Base-by-base conservation (phyloP, 2,329 filamentous ascomycete species). In the Knoxdaviesia proteae region DNA sequence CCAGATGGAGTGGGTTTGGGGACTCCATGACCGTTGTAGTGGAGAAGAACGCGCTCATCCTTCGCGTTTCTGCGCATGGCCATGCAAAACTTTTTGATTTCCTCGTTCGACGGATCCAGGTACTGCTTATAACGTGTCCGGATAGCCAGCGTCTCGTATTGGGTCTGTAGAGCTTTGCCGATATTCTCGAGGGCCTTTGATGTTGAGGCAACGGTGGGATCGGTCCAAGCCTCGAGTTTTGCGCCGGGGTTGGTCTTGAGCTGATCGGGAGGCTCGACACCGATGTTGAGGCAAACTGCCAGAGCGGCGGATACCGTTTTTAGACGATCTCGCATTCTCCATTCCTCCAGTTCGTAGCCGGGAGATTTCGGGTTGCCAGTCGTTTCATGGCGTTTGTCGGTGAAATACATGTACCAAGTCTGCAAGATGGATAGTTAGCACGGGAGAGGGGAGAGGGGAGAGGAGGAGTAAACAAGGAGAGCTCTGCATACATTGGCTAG, bases 391-490 rank as follows among this genome's bases (percentile, higher is more conserved):
- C 88, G 80, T 61, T 96, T 96, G 60, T 98, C 90, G 48, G 88
- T 94, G 60, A 83, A 98, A 62, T 98, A 98, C 88, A 96, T 96
- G 65, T 94, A 96, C 75, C 93, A 98, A 50, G 84, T 92, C 81
- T 94, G 59, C 30, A 40, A 30, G 38, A 36, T 9, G 9, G 9
- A 40, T 36, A 44, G 45, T 48, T 41, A 49, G 51, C 46, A 46
- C 9, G 32, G 36, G 8, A 35, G 6, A 47, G n/a, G 37, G 36
- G 8, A 35, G 6, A 47, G n/a, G 37, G 39, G 33, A 36, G 33
- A 39, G 32, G 40, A 42, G 43, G 36, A 32, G 37, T 37, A 36
- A 11, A 38, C 39, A 30, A 31, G 41, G 44, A 36, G 47, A 44
- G 39, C 43, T 39, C 41, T 50, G 68, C 77, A 63, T 62, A 86